Base-by-base conservation (phyloP, 2,329 filamentous ascomycete genomes). In the Aureobasidium sp. region DNA sequence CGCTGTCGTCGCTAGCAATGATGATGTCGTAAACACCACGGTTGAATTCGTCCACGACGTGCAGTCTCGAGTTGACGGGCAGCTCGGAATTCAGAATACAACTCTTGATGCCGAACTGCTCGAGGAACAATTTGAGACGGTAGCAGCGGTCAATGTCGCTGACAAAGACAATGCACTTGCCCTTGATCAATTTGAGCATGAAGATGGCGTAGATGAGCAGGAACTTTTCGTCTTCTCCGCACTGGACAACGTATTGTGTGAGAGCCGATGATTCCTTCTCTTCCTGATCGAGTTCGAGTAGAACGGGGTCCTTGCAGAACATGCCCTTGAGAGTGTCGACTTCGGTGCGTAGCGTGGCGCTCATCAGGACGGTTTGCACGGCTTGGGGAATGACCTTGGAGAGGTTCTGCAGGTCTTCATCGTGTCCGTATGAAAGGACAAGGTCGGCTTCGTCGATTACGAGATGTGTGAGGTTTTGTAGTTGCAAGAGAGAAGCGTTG, bases 11-110 rank as follows among this genome's bases (percentile, higher is more conserved):
- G 0, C 90, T 92, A 0, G 94, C 94, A 68, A 99, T 96, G 66
- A 99, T 92, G 64, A 97, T 96, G 68, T 99, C 93, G 79, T 99
- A 99, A 7, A 97, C 86, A 57, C 90, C 89, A 74, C 89, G 89
- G 77, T 97, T 99, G 76, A 99, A 99, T 72, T 97, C 91, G 68
- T 97, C 89, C 2, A 99, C 93, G 1, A 96, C 91, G 71, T 99
- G 93, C 40, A 96, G 85, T 62, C 94, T 82, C 1, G 89, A 94
- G 69, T 96, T 96, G 65, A 97, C 86, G 0, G 94, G 94, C 37
- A 99, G 76, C 70, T 99, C 93, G 0, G 90, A 94, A 75, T 99
- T 99, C 42, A 99, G 77, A 29, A 96, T 89, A 74, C 90, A 95
- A 68, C 89, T 93, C 71, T 90, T 88, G 70, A 96, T 93, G 49